Conservation (phyloP, 2,329 filamentous ascomycete species). For the Paecilomyces fulvus region DNA sequence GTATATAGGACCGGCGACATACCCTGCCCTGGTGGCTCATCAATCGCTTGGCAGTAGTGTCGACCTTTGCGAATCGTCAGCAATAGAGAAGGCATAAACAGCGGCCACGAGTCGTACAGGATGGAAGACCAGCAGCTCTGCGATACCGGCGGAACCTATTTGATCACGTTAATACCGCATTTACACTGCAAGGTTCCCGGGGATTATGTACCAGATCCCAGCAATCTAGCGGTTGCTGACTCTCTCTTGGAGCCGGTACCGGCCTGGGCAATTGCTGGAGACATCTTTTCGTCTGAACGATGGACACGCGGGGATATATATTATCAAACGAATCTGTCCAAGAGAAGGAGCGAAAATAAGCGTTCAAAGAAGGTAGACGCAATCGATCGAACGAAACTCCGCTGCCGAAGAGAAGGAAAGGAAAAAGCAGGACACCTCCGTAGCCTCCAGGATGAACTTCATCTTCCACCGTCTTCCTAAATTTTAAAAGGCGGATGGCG, state of each 20-base stretch:
- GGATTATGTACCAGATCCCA: constrained; percentile 70
- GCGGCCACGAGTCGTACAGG: constrained; percentile 50
- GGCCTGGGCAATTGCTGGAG: constrained; percentile 39
- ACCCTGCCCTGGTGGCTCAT: constrained; percentile 94
- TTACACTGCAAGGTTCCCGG: constrained; percentile 7
- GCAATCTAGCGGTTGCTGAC: constrained; percentile 75
- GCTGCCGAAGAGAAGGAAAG: constrained; percentile 9
- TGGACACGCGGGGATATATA: background rate
- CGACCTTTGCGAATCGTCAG: constrained; percentile 54
- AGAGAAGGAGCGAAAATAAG: background rate
- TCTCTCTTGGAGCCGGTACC: constrained; percentile 60
- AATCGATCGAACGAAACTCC: constrained; percentile 1
- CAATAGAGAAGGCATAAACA: background rate
- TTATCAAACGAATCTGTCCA: background rate
- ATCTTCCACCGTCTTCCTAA: background rate
- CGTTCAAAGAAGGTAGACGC: background rate
- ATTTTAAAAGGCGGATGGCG: background rate
- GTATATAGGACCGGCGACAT: constrained; percentile 14
- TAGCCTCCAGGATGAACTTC: background rate
- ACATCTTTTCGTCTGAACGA: constrained; percentile 37
- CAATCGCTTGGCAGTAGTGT: constrained; percentile 96
- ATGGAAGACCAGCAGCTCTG: constrained; percentile 88
- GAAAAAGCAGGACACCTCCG: constrained; percentile 1
- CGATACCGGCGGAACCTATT: constrained; percentile 80
- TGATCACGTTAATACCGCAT: constrained; percentile 8